These are phyloP conservation scores for Phoma sp. DNA, from an alignment of 2,329 filamentous ascomycete genomes.

Conservation along the genomic window DNA sequence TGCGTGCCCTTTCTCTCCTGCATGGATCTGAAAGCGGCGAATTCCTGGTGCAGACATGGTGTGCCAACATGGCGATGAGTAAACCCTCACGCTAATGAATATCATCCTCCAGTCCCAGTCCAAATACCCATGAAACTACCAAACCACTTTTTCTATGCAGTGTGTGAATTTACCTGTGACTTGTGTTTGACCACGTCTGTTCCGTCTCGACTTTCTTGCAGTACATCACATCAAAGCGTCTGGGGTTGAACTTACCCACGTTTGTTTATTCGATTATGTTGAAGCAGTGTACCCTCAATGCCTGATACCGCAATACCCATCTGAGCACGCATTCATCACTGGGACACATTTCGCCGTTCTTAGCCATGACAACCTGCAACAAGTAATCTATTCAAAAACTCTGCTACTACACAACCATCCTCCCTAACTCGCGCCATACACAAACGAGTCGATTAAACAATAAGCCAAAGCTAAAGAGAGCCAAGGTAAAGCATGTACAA, in stretches of 20 bases:
- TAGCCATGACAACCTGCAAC: no score
- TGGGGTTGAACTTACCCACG: no score
- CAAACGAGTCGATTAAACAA: constrained; percentile 17
- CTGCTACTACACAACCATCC: not conserved
- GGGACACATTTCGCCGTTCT: no score
- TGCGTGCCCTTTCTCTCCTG: constrained; percentile 47
- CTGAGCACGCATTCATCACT: no score
- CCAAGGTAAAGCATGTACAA: constrained; percentile 28
- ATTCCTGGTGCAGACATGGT: constrained; percentile 45
- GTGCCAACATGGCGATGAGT: constrained; percentile 46
- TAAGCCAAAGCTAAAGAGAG: constrained; percentile 19
- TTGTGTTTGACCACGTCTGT: no score
- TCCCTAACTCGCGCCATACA: constrained; percentile 1
- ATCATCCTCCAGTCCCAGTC: constrained; percentile 34
- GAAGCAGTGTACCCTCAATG: no score
- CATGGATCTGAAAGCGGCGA: constrained; percentile 44
- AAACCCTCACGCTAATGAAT: constrained; percentile 46
- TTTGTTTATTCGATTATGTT: no score
- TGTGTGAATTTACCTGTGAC: not conserved
- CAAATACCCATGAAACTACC: constrained; percentile 10
- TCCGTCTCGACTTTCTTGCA: no score
- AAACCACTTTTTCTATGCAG: not conserved
- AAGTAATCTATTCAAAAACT: constrained; percentile 4
- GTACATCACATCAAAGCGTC: no score
- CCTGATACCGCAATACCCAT: no score